Base-by-base conservation (phyloP, 768 basidiomycete species). In the Kwoniella pini region DNA sequence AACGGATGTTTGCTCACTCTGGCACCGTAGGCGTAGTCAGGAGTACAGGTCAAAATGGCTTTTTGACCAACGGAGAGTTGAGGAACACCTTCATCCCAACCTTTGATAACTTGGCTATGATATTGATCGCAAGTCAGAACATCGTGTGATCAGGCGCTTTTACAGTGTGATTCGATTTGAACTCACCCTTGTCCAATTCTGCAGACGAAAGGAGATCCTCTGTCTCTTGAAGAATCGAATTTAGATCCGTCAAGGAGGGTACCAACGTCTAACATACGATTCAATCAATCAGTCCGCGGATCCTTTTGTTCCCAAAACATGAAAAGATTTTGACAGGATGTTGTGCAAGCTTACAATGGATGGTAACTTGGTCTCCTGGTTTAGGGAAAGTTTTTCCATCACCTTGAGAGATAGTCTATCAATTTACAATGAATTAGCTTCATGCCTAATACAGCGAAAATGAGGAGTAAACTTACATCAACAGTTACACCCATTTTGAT, bases 301-400 rank as follows among this genome's bases (percentile, higher is more conserved):
- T n/a, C n/a, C n/a, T n/a, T n/a, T n/a, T n/a, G n/a, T n/a, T n/a
- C n/a, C n/a, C n/a, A n/a, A n/a, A n/a, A n/a, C n/a, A n/a, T n/a
- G n/a, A n/a, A n/a, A n/a, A n/a, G n/a, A n/a, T n/a, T n/a, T n/a
- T n/a, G n/a, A n/a, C n/a, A n/a, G n/a, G n/a, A n/a, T n/a, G n/a
- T n/a, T n/a, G n/a, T n/a, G n/a, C 10, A 39, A 12, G 64, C 71
- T 60, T 27, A 77, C 75, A 77, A 68, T 75, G 74, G 63, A 75
- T 77, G 63, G 62, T 49, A 33, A 76, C 75, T 26, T 72, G 73
- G 63, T 78, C 70, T 10, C 58, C 77, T 44, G 58, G 54, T 69
- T 76, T 72, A 62, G 77, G 77, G 72, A 76, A 78, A 67, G 43
- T 74, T 68, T 74, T 68, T 39, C 77, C 77, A 63, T 78, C 75